These are phyloP conservation scores for Vararia minispora DNA, from an alignment of 768 basidiomycete genomes.

Conservation along the genomic window DNA sequence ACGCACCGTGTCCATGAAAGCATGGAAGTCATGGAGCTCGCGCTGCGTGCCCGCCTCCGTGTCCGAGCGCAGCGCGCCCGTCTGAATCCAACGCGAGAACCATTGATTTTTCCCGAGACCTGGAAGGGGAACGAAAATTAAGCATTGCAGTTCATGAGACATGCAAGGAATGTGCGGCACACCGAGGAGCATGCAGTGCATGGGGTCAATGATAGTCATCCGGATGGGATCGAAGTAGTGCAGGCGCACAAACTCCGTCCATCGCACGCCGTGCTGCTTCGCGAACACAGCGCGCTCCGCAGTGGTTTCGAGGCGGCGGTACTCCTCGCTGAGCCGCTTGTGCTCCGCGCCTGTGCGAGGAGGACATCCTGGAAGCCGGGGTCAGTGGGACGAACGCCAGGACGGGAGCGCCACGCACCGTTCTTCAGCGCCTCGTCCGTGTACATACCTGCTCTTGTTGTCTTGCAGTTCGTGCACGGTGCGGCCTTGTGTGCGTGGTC, in stretches of 20 bases:
- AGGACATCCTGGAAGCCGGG: background rate
- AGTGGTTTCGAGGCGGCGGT: background rate
- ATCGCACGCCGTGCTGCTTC: constrained; percentile 7
- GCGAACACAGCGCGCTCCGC: background rate
- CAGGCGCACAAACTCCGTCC: constrained; percentile 10
- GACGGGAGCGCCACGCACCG: background rate
- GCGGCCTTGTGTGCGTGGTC: constrained; percentile 6
- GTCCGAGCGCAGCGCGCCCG: background rate
- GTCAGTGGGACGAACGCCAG: background rate
- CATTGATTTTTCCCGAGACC: constrained; percentile 20
- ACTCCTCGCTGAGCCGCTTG: background rate
- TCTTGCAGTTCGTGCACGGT: constrained; percentile 10
- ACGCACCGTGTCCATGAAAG: background rate
- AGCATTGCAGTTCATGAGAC: too few relatives aligned
- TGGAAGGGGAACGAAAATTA: background rate
- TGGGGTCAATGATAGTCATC: constrained; percentile 11
- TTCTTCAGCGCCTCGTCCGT: background rate
- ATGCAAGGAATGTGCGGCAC: constrained; percentile 15
- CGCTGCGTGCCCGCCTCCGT: background rate
- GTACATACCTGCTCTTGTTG: constrained; percentile 1
- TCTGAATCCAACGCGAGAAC: constrained; percentile 16
- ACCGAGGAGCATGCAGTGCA: constrained; percentile 12
- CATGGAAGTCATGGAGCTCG: background rate
- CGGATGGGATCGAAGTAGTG: constrained; percentile 11
- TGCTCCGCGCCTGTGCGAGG: background rate